Base-by-base conservation (phyloP, 371 early-diverging fungal species). In the Circinella minor region DNA sequence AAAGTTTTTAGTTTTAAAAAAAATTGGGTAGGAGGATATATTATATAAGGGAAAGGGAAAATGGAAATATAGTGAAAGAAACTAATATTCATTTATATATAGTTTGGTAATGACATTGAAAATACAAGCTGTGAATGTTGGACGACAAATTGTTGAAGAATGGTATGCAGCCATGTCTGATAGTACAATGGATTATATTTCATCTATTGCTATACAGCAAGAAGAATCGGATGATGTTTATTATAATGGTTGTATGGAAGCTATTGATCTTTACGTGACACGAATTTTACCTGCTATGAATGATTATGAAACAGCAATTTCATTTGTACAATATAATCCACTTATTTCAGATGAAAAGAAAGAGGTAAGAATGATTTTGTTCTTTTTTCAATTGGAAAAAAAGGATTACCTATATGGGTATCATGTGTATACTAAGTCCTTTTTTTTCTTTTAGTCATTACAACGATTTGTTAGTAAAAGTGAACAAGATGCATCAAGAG, bases 301-400 rank as follows among this genome's bases (percentile, higher is more conserved):
- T 36, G 84, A 84, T 49, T 84, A 69, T 69, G 80, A 80, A 39
- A 77, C 84, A 10, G 80, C 81, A 34, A 57, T 66, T 8, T 62
- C 72, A 15, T 84, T 84, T 65, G 20, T 81, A 15, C 70, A 84
- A 39, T 84, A 80, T 43, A 84, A 84, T 49, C 48, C 78, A 15
- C 63, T 77, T 11, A 20, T 81, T 11, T 38, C 73, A 4, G 79
- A 80, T 15, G 62, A 73, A 13, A 72, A 74, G 64, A 80, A 76
- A 65, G 66, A 77, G 75, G 84, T 83, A 79, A 66, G 59, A 20
- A 37, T 37, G 39, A 70, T 11, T 9, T 18, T 48, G 0, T 2
- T 51, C n/a, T 8, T 17, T 51, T 47, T 11, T 47, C 3, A 47
- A 1, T 15, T 47, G 47, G 47, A n/a, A 1, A n/a, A 8, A 14